phyloP scores from a whole-genome alignment of 176 grass and related monocot genomes.

The Cenchrus purpureus region DNA sequence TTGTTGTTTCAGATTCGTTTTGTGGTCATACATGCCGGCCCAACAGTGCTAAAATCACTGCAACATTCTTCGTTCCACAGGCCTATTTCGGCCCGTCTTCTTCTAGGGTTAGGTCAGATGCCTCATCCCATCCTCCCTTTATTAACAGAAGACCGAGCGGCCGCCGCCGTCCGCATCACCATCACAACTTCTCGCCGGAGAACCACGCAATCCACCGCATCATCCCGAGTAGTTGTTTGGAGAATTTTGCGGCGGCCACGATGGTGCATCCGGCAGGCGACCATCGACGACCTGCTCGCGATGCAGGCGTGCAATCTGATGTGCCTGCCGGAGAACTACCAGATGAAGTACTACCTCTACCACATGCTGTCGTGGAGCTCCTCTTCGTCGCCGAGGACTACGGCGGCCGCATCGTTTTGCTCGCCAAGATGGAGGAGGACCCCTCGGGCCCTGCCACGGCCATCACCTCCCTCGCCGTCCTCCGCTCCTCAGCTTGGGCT shows the following conservation, averaged over 20 bases:
- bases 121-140: neutral
- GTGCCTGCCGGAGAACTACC: constrained; percentile 99
- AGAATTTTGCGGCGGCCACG: neutral
- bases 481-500: constrained; percentile 92
- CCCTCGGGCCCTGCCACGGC: constrained; percentile 93
- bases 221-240: neutral
- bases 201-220: neutral
- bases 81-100: constrained; percentile 9
- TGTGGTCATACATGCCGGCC: neutral
- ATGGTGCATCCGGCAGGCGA: constrained; percentile 98
- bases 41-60: neutral
- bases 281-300: constrained; percentile 87
- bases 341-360: constrained; percentile 99
- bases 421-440: constrained; percentile 99
- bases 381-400: constrained; percentile 98
- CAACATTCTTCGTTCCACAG: neutral
- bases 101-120: constrained; percentile 59
- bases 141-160: constrained; percentile 32
- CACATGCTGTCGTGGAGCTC: constrained; percentile 98
- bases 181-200: constrained; percentile 18
- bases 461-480: constrained; percentile 99
- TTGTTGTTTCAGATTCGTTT: too few species aligned
- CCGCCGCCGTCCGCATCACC: constrained; percentile 28
- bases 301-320: constrained; percentile 99
- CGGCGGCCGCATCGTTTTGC: constrained; percentile 95